phyloP scores from a whole-genome alignment of 2,329 filamentous ascomycete species.

The Zymoseptoria crescenta region DNA sequence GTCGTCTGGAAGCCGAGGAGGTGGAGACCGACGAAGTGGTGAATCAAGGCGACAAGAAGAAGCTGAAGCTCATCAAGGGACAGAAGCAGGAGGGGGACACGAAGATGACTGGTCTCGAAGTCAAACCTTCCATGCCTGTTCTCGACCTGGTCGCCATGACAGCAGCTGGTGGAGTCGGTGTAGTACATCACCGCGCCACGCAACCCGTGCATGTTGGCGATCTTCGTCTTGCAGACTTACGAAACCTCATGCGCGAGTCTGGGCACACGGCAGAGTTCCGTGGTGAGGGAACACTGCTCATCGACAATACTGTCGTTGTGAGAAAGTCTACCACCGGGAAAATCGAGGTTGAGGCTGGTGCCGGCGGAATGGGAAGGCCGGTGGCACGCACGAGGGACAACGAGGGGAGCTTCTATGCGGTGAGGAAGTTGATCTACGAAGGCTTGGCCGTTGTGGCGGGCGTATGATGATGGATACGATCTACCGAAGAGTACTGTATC shows the following conservation, averaged over 20 bases:
- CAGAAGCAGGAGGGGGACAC: slow-evolving; percentile 30
- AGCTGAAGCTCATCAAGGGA: slow-evolving; percentile 43
- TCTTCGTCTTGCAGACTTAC: slow-evolving; percentile 76
- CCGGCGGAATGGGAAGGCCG: slow-evolving; percentile 38
- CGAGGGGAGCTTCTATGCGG: slow-evolving; percentile 71
- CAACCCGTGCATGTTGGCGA: slow-evolving; percentile 94
- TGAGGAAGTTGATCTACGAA: slow-evolving; percentile 87
- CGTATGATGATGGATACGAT: slow-evolving; percentile 13
- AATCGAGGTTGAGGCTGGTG: slow-evolving; percentile 79
- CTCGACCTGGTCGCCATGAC: slow-evolving; percentile 53
- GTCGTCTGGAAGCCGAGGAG: slow-evolving; percentile 51
- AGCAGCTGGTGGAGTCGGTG: slow-evolving; percentile 53
- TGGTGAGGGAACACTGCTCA: slow-evolving; percentile 82
- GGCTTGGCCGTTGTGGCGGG: slow-evolving; percentile 85
- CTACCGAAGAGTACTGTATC: not conserved
- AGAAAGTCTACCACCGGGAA: slow-evolving; percentile 68
- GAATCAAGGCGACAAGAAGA: slow-evolving; percentile 44
- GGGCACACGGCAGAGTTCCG: slow-evolving; percentile 88
- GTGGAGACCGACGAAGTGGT: slow-evolving; percentile 33
- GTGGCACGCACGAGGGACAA: slow-evolving; percentile 29
- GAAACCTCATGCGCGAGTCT: slow-evolving; percentile 70
- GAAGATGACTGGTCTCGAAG: not conserved
- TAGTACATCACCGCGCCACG: slow-evolving; percentile 42
- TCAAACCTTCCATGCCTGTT: slow-evolving; percentile 38
- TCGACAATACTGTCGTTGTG: slow-evolving; percentile 82